Percentiles rank a stretch among this genome's conserved stretches.
phyloP scores from a whole-genome alignment of 2,329 filamentous ascomycete genomes.

The Hypoxylon sp. region DNA sequence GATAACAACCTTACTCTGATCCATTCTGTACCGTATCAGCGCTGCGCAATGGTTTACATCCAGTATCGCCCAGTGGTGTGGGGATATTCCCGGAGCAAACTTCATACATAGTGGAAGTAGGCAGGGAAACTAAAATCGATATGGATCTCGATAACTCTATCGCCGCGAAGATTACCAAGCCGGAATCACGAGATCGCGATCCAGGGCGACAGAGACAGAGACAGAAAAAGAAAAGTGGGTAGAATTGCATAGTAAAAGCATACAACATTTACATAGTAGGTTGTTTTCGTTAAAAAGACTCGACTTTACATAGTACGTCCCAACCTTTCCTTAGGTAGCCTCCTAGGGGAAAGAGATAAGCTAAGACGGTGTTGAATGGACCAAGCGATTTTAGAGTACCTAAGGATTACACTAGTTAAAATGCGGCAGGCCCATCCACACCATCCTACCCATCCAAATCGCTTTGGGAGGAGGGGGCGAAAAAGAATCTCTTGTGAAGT shows the following conservation, averaged over 20 bases:
- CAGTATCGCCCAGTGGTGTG: conserved; percentile 10
- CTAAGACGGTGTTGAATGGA: conserved; percentile 27
- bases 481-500: conserved; percentile 22
- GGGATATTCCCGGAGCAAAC: conserved; percentile 29
- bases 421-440: conserved; percentile 38
- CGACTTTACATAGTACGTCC: conserved; percentile 26
- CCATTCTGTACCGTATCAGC: background rate
- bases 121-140: conserved; percentile 1
- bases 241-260: background rate
- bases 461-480: conserved; percentile 32
- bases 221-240: conserved; percentile 26
- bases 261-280: too few species aligned
- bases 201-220: conserved; percentile 10
- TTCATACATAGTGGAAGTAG: conserved; percentile 15
- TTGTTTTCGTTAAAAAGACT: conserved; percentile 26
- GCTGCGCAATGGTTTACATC: background rate
- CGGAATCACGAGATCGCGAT: conserved; percentile 28
- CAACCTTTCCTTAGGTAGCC: background rate
- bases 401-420: conserved; percentile 31
- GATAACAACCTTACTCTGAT: conserved; percentile 25
- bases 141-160: conserved; percentile 16
- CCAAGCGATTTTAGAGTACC: conserved; percentile 6
- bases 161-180: conserved; percentile 24
- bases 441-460: conserved; percentile 37
- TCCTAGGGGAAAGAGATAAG: conserved; percentile 15